Evolutionary conservation across 805 yeast species (phyloP), one percentile per base, ranked within the genome.

Genomic region (Schwanniomyces occidentalis): DNA sequence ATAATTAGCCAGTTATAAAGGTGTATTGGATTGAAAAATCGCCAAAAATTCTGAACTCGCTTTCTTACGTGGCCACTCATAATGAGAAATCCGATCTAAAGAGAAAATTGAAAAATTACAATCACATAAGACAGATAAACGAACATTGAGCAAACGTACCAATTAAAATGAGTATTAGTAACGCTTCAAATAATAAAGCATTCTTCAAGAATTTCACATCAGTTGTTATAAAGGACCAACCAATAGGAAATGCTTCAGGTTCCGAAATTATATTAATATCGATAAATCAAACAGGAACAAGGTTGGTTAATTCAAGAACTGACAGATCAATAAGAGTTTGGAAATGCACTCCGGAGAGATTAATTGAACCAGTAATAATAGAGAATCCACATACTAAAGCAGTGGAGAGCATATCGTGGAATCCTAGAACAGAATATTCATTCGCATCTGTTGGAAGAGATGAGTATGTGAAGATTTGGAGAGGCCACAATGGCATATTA

Each of bases 381-480:
- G 71, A 63, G 25, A 54, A 55, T 20, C 62, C 72, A 2, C 80
- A 75, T 41, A 39, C 44, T 3, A 54, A 54, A 30, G 46, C 65
- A 2, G 71, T 71, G 14, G 70, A 65, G 34, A 41, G 63, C 15
- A 39, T 78, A 6, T 45, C 68, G 2, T 78, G 81, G 81, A 60
- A 71, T 30, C 81, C 83, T 0, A 49, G 49, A 13, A 50, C 62
- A 18, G 75, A 76, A 18, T 61, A 61, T 26, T 45, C 61, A 8
- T 60, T 78, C 34, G 79, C 73, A 3, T 61, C 75, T 5, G 78
- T 73, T 22, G 78, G 78, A 5, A 46, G 63, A 18, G 83, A 76
- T 45, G 61, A 62, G 8, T 46, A 41, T 27, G 56, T 78, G 23
- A 71, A 71, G 43, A 40, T 75, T 18, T 73, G 82, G 81, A 42